Percentiles rank a stretch among this genome's conserved stretches.
Conservation (phyloP, 2,329 filamentous ascomycete genomes). For the Trichoderma sp. region DNA sequence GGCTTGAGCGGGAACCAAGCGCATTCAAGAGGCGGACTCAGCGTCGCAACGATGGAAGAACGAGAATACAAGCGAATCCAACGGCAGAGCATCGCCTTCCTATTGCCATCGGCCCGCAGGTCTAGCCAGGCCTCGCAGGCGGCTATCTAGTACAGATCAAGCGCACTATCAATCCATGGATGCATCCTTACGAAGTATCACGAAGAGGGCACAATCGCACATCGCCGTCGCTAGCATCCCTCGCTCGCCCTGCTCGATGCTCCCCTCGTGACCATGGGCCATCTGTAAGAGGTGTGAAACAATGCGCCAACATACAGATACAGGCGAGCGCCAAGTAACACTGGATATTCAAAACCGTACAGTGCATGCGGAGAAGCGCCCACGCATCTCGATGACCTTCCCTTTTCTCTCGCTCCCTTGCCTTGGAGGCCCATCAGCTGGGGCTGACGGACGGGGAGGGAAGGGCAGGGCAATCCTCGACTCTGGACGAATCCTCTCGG, state of each 20-base stretch:
- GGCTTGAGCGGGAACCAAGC: slow-evolving; percentile 5
- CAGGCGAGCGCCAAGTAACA: neutral
- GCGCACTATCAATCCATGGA: slow-evolving; percentile 20
- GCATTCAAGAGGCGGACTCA: neutral
- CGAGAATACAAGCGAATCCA: neutral
- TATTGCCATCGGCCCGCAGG: slow-evolving; percentile 13
- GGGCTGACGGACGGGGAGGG: slow-evolving; percentile 5
- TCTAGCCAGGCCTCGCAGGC: neutral
- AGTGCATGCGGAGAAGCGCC: neutral
- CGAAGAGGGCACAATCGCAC: no score
- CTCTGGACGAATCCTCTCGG: neutral
- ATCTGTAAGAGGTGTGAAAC: neutral
- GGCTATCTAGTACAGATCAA: neutral
- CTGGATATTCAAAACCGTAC: neutral
- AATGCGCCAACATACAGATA: neutral
- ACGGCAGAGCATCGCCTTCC: neutral
- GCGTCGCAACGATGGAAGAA: slow-evolving; percentile 14
- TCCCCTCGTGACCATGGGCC: slow-evolving; percentile 10
- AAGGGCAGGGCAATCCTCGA: slow-evolving; percentile 14
- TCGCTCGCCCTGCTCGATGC: neutral
- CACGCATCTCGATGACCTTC: slow-evolving; percentile 7
- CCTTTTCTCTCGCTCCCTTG: slow-evolving; percentile 11
- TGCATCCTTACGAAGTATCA: neutral
- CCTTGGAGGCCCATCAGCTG: slow-evolving; percentile 19
- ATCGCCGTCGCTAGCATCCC: no score